A percentile compares a stretch with the other conserved stretches of the same genome.
Conservation (phyloP, 2,329 filamentous ascomycete genomes). For the Trichophyton simii region DNA sequence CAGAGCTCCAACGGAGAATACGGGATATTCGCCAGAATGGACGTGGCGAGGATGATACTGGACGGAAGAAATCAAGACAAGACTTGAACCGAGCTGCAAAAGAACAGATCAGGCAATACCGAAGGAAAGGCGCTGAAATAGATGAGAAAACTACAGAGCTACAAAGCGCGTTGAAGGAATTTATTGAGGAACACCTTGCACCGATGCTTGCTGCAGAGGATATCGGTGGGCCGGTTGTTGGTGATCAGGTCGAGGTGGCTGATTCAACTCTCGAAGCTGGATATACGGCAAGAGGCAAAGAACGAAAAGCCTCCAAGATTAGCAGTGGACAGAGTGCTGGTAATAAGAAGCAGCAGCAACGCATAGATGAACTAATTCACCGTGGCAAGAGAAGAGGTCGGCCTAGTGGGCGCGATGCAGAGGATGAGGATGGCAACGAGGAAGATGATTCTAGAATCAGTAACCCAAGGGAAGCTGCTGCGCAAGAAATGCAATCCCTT, state of each 20-base stretch:
- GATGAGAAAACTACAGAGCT: conserved; percentile 49
- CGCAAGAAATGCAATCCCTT: conserved; percentile 35
- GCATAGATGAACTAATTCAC: conserved; percentile 41
- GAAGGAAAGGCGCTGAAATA: conserved; percentile 47
- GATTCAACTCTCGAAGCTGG: conserved; percentile 42
- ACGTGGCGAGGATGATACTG: conserved; percentile 39
- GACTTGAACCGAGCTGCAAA: conserved; percentile 49
- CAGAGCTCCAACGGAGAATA: conserved; percentile 46
- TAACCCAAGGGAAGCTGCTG: conserved; percentile 38
- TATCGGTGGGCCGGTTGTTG: conserved; percentile 68
- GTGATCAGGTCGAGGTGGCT: conserved; percentile 54
- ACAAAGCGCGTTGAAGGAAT: conserved; percentile 52
- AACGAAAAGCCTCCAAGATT: conserved; percentile 33
- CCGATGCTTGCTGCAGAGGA: conserved; percentile 72
- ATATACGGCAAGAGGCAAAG: conserved; percentile 42
- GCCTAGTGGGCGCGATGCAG: background rate
- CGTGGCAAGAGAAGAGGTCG: conserved; percentile 8
- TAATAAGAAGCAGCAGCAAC: conserved; percentile 30
- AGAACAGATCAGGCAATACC: conserved; percentile 51
- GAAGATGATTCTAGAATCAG: conserved; percentile 15
- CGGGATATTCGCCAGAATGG: conserved; percentile 41
- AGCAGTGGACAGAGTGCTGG: conserved; percentile 18
- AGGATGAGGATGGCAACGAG: conserved; percentile 16
- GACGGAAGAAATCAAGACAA: conserved; percentile 31
- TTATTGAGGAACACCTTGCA: conserved; percentile 59